phyloP scores from a whole-genome alignment of 768 basidiomycete species.

The Calocybe gangraenosa region DNA sequence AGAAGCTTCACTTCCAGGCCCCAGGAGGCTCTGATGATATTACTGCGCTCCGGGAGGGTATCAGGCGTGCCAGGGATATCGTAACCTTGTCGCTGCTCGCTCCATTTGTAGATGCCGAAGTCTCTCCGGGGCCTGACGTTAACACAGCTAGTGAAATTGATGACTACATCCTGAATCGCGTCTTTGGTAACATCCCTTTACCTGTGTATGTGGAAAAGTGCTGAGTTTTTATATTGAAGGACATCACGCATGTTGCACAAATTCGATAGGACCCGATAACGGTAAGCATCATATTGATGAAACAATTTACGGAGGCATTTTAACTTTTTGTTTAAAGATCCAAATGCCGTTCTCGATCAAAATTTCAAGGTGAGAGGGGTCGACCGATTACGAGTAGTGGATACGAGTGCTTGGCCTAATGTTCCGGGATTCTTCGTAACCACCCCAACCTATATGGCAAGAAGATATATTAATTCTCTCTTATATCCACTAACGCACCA shows the following conservation, averaged over 20 bases:
- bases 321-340: constrained; percentile 16
- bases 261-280: constrained; percentile 22
- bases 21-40: constrained; percentile 21
- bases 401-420: constrained; percentile 25
- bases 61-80: constrained; percentile 20
- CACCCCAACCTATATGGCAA: constrained; percentile 27
- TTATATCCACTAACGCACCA: background rate
- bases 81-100: constrained; percentile 15
- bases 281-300: constrained; percentile 12
- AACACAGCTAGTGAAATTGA: constrained; percentile 21
- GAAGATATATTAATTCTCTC: background rate
- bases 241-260: constrained; percentile 29
- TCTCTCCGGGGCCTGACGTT: constrained; percentile 18
- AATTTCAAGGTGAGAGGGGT: constrained; percentile 28
- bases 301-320: background rate
- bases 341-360: constrained; percentile 25
- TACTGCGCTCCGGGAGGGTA: constrained; percentile 21
- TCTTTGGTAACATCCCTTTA: constrained; percentile 18
- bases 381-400: constrained; percentile 24
- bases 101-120: constrained; percentile 17
- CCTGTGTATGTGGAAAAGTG: too few relatives aligned
- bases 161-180: constrained; percentile 18
- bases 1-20: constrained; percentile 25
- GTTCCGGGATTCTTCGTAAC: constrained; percentile 29
- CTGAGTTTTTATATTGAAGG: too few relatives aligned